phyloP scores from a whole-genome alignment of 164 flowering plant genomes.

The Amborella trichopoda region DNA sequence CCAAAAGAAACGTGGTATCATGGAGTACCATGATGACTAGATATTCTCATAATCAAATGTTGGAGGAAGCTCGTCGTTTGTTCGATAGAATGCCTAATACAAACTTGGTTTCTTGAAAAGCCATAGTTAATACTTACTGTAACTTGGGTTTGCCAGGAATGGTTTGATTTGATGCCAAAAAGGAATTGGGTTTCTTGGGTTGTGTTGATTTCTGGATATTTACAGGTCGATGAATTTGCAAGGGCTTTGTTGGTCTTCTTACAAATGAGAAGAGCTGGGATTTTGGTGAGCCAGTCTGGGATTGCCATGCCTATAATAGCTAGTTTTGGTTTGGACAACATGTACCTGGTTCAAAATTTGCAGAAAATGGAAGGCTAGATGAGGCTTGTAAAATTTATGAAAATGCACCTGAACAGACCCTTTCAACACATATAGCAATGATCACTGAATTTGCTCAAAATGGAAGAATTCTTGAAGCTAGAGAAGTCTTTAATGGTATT shows the following conservation, averaged over 20 bases:
- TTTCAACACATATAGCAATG: conserved; percentile 23
- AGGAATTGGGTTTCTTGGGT: conserved; percentile 26
- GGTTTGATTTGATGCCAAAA: conserved; percentile 31
- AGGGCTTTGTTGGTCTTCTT: conserved; percentile 24
- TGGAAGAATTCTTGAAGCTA: conserved; percentile 29
- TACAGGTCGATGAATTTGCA: conserved; percentile 14
- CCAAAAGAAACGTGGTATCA: conserved; percentile 19
- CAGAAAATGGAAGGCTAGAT: conserved; percentile 22
- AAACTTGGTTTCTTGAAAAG: conserved; percentile 34
- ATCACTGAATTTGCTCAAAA: conserved; percentile 24
- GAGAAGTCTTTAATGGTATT: conserved; percentile 19
- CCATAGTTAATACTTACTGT: conserved; percentile 31
- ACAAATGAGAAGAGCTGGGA: conserved; percentile 17
- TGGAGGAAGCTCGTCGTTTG: conserved; percentile 19
- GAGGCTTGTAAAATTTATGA: conserved; percentile 27
- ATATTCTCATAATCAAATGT: conserved; percentile 16
- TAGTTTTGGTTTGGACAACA: conserved; percentile 16
- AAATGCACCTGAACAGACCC: conserved; percentile 14
- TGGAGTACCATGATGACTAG: conserved; percentile 25
- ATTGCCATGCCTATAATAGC: conserved; percentile 21
- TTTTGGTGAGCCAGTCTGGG: too few relatives aligned
- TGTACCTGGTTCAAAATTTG: conserved; percentile 11
- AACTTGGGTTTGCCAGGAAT: conserved; percentile 15
- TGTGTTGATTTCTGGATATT: conserved; percentile 24
- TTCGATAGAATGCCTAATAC: conserved; percentile 28